Base-by-base conservation (phyloP, 2,329 filamentous ascomycete species). In the Neonectria ditissima region DNA sequence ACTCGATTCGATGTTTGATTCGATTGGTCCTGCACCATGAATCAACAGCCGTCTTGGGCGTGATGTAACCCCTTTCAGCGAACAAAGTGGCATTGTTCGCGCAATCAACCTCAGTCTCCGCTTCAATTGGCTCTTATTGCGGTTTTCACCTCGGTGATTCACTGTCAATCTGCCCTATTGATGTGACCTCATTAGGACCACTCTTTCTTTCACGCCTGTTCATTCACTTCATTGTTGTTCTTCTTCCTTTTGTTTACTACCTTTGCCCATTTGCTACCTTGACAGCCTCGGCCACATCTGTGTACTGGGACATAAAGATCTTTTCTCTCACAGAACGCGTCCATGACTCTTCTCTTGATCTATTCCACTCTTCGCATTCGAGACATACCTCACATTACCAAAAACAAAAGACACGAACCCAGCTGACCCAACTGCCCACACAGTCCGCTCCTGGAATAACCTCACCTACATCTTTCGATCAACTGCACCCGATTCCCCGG, bases 391-490 rank as follows among this genome's bases (percentile, higher is more conserved):
- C 28, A 34, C 20, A 28, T 20, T n/a, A 28, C 26, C 37, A 39
- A 53, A 37, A 54, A 54, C 13, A 37, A 47, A 47, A 52, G 13
- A 48, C 45, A 45, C 41, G 16, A 41, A 59, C 30, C 47, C 62
- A 39, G 54, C 69, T 73, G 22, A 73, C 63, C 45, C 11, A 9
- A 54, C 53, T 62, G 39, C 24, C 24, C 8, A 32, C 55, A 70
- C 56, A 62, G 69, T 45, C 54, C 54, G 59, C 63, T 37, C 45
- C 60, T 65, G 54, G 55, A 65, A 64, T 39, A 51, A 54, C 55
- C 61, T 56, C 66, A 64, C 50, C 55, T 58, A 59, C 64, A 65
- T 59, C 59, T 50, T 58, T 65, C 62, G 30, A 73, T 41, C 66
- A 57, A 55, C 34, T 32, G 8, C 45, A 34, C 26, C 52, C 63